Conservation (phyloP, 2,329 filamentous ascomycete species). For the Fusarium proliferatum region DNA sequence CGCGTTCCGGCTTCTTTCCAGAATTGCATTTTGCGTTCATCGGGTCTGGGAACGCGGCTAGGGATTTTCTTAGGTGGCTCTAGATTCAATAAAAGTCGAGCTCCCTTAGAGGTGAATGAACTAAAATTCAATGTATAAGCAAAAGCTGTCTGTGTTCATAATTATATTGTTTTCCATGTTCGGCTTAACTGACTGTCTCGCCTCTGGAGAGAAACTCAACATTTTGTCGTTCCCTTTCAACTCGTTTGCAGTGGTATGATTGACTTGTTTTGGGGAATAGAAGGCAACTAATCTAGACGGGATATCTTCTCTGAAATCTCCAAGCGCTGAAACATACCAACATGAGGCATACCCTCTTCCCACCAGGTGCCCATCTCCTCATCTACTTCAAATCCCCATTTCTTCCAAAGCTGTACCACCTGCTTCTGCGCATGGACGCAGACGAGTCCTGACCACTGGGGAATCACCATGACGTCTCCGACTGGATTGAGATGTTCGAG, state of each 20-base stretch:
- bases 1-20: slow-evolving; percentile 60
- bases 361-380: slow-evolving; percentile 79
- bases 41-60: slow-evolving; percentile 59
- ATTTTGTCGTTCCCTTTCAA: neutral
- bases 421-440: slow-evolving; percentile 82
- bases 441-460: slow-evolving; percentile 78
- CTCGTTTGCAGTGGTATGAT: neutral
- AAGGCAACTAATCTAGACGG: slow-evolving; percentile 39
- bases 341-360: slow-evolving; percentile 86
- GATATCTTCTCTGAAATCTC: slow-evolving; percentile 47
- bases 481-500: slow-evolving; percentile 57
- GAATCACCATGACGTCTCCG: slow-evolving; percentile 52
- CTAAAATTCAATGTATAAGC: slow-evolving; percentile 31
- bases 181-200: neutral
- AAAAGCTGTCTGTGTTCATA: slow-evolving; percentile 8
- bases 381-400: slow-evolving; percentile 80
- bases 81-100: slow-evolving; percentile 59
- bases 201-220: neutral
- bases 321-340: slow-evolving; percentile 79
- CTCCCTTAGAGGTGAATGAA: slow-evolving; percentile 55
- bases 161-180: neutral
- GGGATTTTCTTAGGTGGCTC: slow-evolving; percentile 56
- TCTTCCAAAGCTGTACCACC: slow-evolving; percentile 73
- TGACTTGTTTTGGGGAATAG: neutral
- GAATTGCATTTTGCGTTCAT: slow-evolving; percentile 61